A percentile compares a stretch with the other conserved stretches of the same genome.
Conservation (phyloP, 352 stramenopile genomes). For the Globisporangium echinulatum region DNA sequence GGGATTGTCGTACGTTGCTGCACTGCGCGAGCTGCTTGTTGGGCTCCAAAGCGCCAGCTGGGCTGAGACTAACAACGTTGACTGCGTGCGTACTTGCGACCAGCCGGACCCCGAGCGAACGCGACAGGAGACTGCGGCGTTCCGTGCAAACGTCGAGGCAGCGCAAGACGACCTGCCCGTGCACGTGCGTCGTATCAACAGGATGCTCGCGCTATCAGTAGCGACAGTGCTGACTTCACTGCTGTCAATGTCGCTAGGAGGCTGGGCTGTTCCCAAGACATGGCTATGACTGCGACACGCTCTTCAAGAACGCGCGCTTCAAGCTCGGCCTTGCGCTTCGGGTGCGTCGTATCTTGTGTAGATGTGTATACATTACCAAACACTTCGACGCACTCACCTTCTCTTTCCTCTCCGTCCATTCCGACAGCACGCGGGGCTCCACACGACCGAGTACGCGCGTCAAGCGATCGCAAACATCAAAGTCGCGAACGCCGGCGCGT, state of each 20-base stretch:
- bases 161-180: conserved; percentile 48
- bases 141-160: conserved; percentile 58
- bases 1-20: conserved; percentile 36
- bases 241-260: conserved; percentile 27
- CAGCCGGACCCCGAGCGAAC: conserved; percentile 59
- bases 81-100: background rate
- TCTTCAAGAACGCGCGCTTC: conserved; percentile 81
- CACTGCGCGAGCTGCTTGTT: background rate
- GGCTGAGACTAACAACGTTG: no score
- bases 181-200: conserved; percentile 19
- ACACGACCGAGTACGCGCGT: conserved; percentile 56
- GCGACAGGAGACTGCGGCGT: conserved; percentile 62
- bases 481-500: conserved; percentile 61
- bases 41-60: background rate
- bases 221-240: no score
- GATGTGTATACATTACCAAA: background rate
- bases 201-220: no score
- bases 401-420: no score
- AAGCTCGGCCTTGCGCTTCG: conserved; percentile 68
- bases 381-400: background rate
- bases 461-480: conserved; percentile 65
- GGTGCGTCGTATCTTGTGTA: conserved; percentile 13
- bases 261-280: conserved; percentile 62
- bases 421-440: conserved; percentile 49
- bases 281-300: conserved; percentile 66